phyloP scores from a whole-genome alignment of 2,329 filamentous ascomycete genomes.

The Cladosporium oxysporum region DNA sequence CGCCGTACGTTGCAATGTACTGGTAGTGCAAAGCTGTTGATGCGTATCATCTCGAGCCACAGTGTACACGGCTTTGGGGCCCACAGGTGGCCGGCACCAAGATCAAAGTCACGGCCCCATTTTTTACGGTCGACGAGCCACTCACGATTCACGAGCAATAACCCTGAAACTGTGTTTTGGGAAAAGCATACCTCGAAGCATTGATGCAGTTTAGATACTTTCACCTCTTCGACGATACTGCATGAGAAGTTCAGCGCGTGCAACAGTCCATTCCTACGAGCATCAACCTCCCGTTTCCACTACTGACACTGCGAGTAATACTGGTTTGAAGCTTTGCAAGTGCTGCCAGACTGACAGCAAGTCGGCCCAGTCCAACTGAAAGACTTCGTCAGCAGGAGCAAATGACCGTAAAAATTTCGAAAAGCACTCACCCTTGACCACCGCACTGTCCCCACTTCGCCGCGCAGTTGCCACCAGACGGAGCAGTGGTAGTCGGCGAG shows the following conservation, averaged over 20 bases:
- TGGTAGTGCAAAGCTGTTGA: background rate
- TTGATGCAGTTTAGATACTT: background rate
- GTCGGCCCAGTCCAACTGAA: conserved; percentile 5
- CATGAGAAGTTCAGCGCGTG: background rate
- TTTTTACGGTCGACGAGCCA: background rate
- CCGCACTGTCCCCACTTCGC: conserved; percentile 17
- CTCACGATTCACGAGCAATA: background rate
- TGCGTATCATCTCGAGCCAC: background rate
- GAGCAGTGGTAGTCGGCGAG: background rate
- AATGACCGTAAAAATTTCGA: background rate
- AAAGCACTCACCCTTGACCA: conserved; percentile 8
- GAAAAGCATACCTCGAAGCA: background rate
- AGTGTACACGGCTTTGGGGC: background rate
- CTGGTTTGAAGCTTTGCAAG: conserved; percentile 21
- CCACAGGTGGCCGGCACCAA: background rate
- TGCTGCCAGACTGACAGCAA: conserved; percentile 17
- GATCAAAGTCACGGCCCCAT: background rate
- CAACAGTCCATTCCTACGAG: background rate
- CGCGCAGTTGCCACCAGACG: conserved; percentile 21
- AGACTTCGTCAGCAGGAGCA: background rate
- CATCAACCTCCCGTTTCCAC: background rate
- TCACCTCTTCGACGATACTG: background rate
- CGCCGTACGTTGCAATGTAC: background rate
- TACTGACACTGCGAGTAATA: conserved; percentile 15
- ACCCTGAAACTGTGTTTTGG: background rate